Conservation (phyloP, 2,329 filamentous ascomycete species). For the Trichoderma aggressivum region DNA sequence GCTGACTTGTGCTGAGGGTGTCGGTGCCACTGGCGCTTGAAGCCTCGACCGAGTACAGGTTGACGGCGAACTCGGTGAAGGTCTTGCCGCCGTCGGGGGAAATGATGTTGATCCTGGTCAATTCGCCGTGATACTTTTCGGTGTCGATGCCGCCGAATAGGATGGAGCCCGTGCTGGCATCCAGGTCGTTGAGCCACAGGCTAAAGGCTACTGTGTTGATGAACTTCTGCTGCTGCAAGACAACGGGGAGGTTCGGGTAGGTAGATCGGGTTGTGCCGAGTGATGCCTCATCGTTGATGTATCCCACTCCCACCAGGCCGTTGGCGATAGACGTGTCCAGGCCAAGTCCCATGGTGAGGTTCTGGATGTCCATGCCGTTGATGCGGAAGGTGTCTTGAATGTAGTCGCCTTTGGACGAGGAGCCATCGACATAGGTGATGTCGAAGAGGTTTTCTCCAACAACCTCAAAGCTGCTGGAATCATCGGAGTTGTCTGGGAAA, state of each 20-base stretch:
- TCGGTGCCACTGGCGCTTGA: constrained; percentile 49
- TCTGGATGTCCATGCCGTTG: constrained; percentile 48
- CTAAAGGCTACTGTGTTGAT: constrained; percentile 69
- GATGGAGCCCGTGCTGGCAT: constrained; percentile 63
- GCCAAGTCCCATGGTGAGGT: constrained; percentile 59
- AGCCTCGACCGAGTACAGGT: constrained; percentile 47
- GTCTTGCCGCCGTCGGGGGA: constrained; percentile 39
- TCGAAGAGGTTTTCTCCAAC: constrained; percentile 46
- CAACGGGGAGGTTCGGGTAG: constrained; percentile 61
- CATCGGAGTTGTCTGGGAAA: constrained; percentile 41
- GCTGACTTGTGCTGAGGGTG: constrained; percentile 38
- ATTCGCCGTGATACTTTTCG: constrained; percentile 63
- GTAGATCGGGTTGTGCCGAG: constrained; percentile 27
- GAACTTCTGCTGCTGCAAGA: constrained; percentile 58
- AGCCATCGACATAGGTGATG: constrained; percentile 61
- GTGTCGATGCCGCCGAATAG: constrained; percentile 81
- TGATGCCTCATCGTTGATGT: constrained; percentile 51
- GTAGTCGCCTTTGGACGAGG: constrained; percentile 55
- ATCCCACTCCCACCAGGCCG: constrained; percentile 60
- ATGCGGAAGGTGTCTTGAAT: constrained; percentile 56
- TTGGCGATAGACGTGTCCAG: constrained; percentile 51
- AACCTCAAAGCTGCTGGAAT: constrained; percentile 46
- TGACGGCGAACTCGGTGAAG: constrained; percentile 47
- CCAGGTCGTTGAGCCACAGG: constrained; percentile 61
- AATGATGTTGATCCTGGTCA: constrained; percentile 59